Evolutionary conservation across 2,329 filamentous ascomycete species (phyloP), one percentile per base, ranked within the genome.

Genomic region (Penicillium sp.): DNA sequence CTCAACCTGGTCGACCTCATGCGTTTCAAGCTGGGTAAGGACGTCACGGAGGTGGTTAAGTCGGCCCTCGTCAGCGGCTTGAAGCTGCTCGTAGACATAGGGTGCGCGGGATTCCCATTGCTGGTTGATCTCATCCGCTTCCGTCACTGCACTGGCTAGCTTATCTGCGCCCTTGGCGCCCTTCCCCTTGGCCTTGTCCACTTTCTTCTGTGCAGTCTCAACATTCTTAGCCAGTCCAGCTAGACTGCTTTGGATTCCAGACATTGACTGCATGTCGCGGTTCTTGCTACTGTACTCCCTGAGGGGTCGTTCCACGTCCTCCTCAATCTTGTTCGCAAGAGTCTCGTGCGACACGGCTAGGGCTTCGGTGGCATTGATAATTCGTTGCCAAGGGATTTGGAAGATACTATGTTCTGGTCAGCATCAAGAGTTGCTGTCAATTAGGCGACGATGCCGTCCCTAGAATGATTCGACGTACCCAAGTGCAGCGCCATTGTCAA

Each of bases 61-160:
- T 49, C 94, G 85, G 62, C 84, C 87, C 76, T 99, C 94, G 68
- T 99, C 94, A 26, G 95, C 78, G 5, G 90, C 88, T 70, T 99
- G 94, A 21, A 99, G 83, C 54, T 87, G 89, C 74, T 99, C 94
- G 67, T 96, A 97, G 54, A 97, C 88, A 72, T 90, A 97, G 1
- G 94, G 94, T 12, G 94, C 91, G 71, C 96, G 91, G 1, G 91
- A 91, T 49, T 96, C 87, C 94, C 94, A 99, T 68, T 96, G 89
- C 59, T 87, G 83, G 37, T 81, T 84, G n/a, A 91, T 88, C 54
- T 85, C 85, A 58, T 96, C 89, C 36, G 95, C 83, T 58, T 86
- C 87, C 15, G 84, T 78, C 9, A 84, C 81, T 10, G 91, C 91
- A 56, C 81, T 82, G 36, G 91, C 89, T 32, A 94, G 83, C 72